phyloP scores from a whole-genome alignment of 169 alveolate species.

The Plasmodium gaboni region DNA sequence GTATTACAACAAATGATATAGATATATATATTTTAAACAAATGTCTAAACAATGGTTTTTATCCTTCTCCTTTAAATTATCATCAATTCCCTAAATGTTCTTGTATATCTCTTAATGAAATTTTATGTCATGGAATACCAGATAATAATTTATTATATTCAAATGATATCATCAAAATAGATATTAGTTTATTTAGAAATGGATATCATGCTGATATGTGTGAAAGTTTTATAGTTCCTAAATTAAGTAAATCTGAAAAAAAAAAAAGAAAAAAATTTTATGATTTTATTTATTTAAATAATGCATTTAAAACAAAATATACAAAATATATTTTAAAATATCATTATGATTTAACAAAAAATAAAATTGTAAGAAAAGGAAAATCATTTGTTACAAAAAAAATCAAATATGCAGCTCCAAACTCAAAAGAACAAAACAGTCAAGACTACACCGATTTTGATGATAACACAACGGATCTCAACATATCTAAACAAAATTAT shows the following conservation, averaged over 20 bases:
- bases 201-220: constrained; percentile 85
- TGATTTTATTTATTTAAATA: constrained; percentile 61
- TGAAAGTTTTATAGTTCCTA: constrained; percentile 81
- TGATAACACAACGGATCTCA: constrained; percentile 25
- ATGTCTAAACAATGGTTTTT: constrained; percentile 79
- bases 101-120: constrained; percentile 83
- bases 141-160: constrained; percentile 80
- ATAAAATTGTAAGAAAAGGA: constrained; percentile 32
- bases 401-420: constrained; percentile 38
- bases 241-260: constrained; percentile 26
- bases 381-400: constrained; percentile 8
- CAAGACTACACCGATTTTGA: background rate
- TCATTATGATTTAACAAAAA: constrained; percentile 30
- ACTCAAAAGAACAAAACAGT: constrained; percentile 17
- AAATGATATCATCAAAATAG: constrained; percentile 83
- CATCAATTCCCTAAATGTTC: constrained; percentile 83
- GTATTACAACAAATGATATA: constrained; percentile 82
- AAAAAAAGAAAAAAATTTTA: constrained; percentile 46
- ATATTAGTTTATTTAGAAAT: constrained; percentile 80
- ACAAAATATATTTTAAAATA: constrained; percentile 52
- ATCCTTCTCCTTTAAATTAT: constrained; percentile 84
- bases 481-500: background rate
- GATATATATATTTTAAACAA: constrained; percentile 79
- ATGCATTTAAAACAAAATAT: constrained; percentile 20
- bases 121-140: constrained; percentile 86